Percentiles rank a stretch among this genome's conserved stretches.
Evolutionary conservation across 441 rosid species (phyloP).

Genomic region (Macaranga tanarius): DNA sequence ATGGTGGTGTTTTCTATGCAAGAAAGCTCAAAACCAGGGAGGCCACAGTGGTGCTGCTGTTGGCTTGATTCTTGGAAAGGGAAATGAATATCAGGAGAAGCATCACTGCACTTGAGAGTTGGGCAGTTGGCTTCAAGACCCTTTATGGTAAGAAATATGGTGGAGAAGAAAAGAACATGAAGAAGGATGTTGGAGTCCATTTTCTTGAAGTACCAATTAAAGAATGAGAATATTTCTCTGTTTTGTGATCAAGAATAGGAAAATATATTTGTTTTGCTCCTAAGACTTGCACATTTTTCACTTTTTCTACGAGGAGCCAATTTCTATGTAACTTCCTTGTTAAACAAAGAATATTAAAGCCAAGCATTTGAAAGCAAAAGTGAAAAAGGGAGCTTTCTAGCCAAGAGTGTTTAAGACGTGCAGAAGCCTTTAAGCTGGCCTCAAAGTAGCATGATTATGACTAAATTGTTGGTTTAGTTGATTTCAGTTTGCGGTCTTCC

Average conservation of each 20-base stretch:
- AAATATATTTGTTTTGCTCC: too few species aligned
- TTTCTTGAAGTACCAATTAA: slow-evolving; percentile 1
- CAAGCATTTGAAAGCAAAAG: neutral
- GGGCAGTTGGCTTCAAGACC: slow-evolving; percentile 23
- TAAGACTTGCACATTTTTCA: neutral
- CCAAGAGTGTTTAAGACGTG: too few species aligned
- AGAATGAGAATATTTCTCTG: neutral
- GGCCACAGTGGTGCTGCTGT: slow-evolving; percentile 28
- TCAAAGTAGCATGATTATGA: too few species aligned
- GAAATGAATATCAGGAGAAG: slow-evolving; percentile 33
- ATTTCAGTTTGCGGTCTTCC: too few species aligned
- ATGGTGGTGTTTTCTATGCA: slow-evolving; percentile 45
- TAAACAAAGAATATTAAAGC: neutral
- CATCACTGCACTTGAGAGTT: slow-evolving; percentile 29
- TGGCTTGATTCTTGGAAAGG: slow-evolving; percentile 40
- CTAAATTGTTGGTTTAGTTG: too few species aligned
- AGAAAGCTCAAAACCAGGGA: slow-evolving; percentile 38
- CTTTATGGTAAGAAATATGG: slow-evolving; percentile 10
- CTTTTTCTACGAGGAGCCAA: neutral
- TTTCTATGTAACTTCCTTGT: neutral
- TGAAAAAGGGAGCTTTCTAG: neutral
- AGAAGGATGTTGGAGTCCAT: slow-evolving; percentile 32
- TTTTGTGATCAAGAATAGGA: neutral
- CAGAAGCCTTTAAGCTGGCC: too few species aligned
- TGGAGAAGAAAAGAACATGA: slow-evolving; percentile 21